Conservation (phyloP, 192 early-diverging fungal species). For the Funneliformis mosseae region DNA sequence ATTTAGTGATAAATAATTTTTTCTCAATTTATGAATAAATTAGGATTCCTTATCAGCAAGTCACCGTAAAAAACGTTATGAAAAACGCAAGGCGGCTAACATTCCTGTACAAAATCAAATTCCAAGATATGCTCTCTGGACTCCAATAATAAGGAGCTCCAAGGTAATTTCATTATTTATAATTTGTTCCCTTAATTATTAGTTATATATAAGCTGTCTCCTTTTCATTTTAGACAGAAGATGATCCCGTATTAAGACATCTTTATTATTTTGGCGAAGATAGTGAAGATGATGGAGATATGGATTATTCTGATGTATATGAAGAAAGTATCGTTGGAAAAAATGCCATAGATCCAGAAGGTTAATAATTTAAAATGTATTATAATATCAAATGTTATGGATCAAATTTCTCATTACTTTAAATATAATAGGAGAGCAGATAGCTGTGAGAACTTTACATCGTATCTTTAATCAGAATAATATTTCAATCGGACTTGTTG, state of each 20-base stretch:
- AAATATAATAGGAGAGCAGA: conserved; percentile 4
- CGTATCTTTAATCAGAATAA: conserved; percentile 4
- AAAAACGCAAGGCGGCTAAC: background rate
- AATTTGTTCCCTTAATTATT: background rate
- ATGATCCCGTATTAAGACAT: conserved; percentile 33
- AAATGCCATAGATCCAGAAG: conserved; percentile 16
- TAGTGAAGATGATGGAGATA: conserved; percentile 16
- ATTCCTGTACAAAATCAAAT: conserved; percentile 2
- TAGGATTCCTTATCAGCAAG: conserved; percentile 3
- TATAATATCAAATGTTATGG: background rate
- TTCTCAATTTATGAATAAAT: no score
- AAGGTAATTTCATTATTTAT: conserved; percentile 14
- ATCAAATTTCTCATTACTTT: background rate
- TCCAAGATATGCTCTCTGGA: conserved; percentile 31
- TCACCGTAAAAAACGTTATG: conserved; percentile 11
- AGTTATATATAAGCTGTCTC: background rate
- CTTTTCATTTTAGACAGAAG: conserved; percentile 22
- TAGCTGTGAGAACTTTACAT: background rate
- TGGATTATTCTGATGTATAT: conserved; percentile 31
- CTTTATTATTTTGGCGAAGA: conserved; percentile 36
- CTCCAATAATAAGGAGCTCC: conserved; percentile 14
- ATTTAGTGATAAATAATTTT: background rate
- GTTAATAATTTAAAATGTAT: background rate
- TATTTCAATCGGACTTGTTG: background rate
- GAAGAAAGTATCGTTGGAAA: conserved; percentile 23